These are phyloP conservation scores for Penicillium macrosclerotiorum DNA, from an alignment of 495 filamentous ascomycete species.

Conservation along the genomic window DNA sequence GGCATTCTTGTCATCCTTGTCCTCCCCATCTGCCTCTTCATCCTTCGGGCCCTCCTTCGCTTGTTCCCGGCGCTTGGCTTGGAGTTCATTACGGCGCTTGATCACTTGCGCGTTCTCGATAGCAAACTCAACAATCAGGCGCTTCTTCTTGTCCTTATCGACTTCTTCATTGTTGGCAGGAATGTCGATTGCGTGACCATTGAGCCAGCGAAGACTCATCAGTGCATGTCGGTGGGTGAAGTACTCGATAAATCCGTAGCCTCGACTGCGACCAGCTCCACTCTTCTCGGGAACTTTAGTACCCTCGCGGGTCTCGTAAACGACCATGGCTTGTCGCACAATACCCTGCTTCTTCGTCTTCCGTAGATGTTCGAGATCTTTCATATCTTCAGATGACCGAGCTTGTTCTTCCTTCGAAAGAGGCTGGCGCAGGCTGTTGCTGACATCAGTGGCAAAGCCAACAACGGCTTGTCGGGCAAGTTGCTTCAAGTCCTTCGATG, in stretches of 20 bases:
- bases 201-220: conserved; percentile 93
- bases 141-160: conserved; percentile 61
- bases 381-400: conserved; percentile 76
- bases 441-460: conserved; percentile 89
- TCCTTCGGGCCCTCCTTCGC: conserved; percentile 21
- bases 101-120: conserved; percentile 98
- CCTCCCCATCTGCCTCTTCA: conserved; percentile 20
- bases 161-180: conserved; percentile 36
- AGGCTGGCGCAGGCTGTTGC: conserved; percentile 63
- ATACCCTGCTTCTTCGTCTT: conserved; percentile 86
- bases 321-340: conserved; percentile 91
- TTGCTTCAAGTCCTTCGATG: conserved; percentile 85
- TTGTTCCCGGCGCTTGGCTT: conserved; percentile 53
- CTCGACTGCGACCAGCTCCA: conserved; percentile 77
- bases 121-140: conserved; percentile 93
- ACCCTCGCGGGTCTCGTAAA: conserved; percentile 83
- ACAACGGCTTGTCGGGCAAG: conserved; percentile 88
- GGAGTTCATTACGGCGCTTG: conserved; percentile 66
- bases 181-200: conserved; percentile 68
- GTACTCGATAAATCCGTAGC: conserved; percentile 98
- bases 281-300: conserved; percentile 71
- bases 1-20: conserved; percentile 18
- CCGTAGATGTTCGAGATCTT: conserved; percentile 68
- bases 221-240: conserved; percentile 88
- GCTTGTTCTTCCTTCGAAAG: conserved; percentile 84